Conservation (phyloP, 257 asterid genomes). For the Jasminum sambac region DNA sequence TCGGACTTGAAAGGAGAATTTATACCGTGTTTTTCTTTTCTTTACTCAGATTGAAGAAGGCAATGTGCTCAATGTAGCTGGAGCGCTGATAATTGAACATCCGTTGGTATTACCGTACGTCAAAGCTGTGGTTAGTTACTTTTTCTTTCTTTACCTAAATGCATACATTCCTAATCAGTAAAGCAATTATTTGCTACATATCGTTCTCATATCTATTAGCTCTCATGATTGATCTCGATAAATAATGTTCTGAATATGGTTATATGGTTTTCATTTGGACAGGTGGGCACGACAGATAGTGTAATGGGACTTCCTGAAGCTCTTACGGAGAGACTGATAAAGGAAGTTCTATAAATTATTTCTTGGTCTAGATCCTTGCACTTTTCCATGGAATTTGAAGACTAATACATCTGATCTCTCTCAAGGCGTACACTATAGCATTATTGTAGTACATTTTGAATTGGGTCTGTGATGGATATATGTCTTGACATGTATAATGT, state of each 20-base stretch:
- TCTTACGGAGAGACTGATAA: conserved; percentile 62
- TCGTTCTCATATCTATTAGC: neutral
- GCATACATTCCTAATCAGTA: neutral
- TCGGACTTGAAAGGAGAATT: conserved; percentile 6
- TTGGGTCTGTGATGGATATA: neutral
- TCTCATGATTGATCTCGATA: neutral
- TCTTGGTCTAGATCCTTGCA: neutral
- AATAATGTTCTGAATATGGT: neutral
- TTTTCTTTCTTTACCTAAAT: neutral
- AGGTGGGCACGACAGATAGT: conserved; percentile 87
- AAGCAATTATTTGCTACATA: neutral
- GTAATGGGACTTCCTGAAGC: conserved; percentile 95
- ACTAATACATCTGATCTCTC: neutral
- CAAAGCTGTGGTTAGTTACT: conserved; percentile 71
- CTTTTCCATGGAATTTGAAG: neutral
- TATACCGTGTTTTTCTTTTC: conserved; percentile 2
- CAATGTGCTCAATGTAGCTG: conserved; percentile 80
- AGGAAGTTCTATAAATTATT: conserved; percentile 59
- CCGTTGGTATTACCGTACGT: conserved; percentile 76
- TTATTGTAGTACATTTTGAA: neutral
- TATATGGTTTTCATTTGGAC: conserved; percentile 18
- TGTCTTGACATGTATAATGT: neutral
- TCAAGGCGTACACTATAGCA: neutral
- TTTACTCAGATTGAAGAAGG: conserved; percentile 75
- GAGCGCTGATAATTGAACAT: conserved; percentile 89